Conservation (phyloP, 441 rosid species). For the Jatropha podagrica region DNA sequence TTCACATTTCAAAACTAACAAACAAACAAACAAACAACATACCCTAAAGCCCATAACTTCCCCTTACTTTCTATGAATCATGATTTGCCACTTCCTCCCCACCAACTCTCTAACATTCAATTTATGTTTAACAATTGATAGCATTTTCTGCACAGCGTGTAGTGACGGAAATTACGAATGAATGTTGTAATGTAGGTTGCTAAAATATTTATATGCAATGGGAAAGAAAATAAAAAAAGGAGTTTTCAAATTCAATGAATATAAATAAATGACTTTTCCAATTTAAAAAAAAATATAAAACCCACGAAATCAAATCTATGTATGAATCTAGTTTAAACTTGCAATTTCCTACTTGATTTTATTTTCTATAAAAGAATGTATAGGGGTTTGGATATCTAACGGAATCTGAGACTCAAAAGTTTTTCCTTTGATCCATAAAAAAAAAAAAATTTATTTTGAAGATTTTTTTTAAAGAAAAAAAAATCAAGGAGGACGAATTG, state of each 20-base stretch:
- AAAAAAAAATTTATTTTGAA: too few species aligned
- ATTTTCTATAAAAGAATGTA: too few species aligned
- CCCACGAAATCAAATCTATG: background rate
- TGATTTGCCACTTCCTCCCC: conserved; percentile 25
- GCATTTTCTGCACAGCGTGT: background rate
- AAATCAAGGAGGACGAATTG: background rate
- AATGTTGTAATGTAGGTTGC: background rate
- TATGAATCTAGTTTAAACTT: background rate
- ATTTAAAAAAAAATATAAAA: background rate
- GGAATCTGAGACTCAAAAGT: background rate
- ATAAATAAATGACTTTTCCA: background rate
- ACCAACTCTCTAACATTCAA: conserved; percentile 15
- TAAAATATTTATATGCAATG: background rate
- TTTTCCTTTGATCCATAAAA: too few species aligned
- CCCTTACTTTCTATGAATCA: conserved; percentile 26
- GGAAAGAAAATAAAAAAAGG: background rate
- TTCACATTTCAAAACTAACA: background rate
- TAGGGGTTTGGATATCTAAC: background rate
- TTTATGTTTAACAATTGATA: too few species aligned
- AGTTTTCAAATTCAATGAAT: too few species aligned
- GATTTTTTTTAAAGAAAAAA: background rate
- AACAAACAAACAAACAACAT: conserved; percentile 22
- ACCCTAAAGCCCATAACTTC: conserved; percentile 41
- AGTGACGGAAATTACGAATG: background rate
- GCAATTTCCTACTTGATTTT: background rate